These are phyloP conservation scores for Ganoderma lingzhi DNA, from an alignment of 1,284 basidiomycete species.

Conservation along the genomic window DNA sequence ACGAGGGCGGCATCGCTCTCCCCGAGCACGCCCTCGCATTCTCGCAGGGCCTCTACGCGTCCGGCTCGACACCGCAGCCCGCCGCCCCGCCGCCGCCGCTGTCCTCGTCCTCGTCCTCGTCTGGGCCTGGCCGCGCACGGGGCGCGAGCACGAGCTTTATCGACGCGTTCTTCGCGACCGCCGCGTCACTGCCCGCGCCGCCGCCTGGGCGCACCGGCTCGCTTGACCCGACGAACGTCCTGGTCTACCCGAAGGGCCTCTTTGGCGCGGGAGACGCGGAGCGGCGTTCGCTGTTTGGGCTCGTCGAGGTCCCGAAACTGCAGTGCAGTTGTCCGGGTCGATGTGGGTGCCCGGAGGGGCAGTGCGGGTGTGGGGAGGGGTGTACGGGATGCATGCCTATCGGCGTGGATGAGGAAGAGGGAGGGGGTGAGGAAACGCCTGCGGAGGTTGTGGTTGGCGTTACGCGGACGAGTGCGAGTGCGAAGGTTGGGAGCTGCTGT, in stretches of 20 bases:
- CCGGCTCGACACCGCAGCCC: neutral
- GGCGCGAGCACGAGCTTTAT: slow-evolving; percentile 48
- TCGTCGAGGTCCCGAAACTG: slow-evolving; percentile 67
- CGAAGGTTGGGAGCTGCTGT: neutral
- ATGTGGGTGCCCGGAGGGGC: slow-evolving; percentile 50
- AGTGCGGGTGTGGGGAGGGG: slow-evolving; percentile 58
- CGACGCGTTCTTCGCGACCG: slow-evolving; percentile 70
- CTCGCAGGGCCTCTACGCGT: slow-evolving; percentile 18
- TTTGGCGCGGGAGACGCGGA: slow-evolving; percentile 35
- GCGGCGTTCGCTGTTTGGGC: slow-evolving; percentile 45
- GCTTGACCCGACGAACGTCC: slow-evolving; percentile 59
- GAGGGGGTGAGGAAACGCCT: neutral
- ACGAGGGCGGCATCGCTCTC: slow-evolving; percentile 51
- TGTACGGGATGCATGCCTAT: slow-evolving; percentile 60
- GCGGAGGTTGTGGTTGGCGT: neutral
- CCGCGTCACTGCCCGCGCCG: slow-evolving; percentile 62
- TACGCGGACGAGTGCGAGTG: neutral
- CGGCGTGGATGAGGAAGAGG: slow-evolving; percentile 10
- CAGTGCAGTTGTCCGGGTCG: slow-evolving; percentile 66
- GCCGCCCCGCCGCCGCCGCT: neutral
- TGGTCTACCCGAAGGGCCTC: slow-evolving; percentile 52
- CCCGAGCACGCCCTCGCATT: slow-evolving; percentile 39
- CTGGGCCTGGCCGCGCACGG: slow-evolving; percentile 12
- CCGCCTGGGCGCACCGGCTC: slow-evolving; percentile 50
- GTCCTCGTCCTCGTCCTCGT: neutral